Percentiles rank a stretch among this genome's conserved stretches.
Evolutionary conservation across 2,329 filamentous ascomycete genomes (phyloP).

Genomic region (Diaporthe sp.): DNA sequence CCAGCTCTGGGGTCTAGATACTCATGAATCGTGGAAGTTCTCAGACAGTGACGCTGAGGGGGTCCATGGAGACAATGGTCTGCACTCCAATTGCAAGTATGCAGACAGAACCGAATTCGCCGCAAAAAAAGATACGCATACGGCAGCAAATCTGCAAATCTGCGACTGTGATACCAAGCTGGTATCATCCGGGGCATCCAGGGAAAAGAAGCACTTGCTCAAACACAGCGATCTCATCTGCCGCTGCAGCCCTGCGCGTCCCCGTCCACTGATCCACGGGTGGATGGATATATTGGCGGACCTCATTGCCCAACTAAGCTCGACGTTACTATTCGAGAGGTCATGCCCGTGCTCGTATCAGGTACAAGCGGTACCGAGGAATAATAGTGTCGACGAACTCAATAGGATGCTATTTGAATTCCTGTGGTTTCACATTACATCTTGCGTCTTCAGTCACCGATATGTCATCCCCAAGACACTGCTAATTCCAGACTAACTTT

Average conservation of each 20-base stretch:
- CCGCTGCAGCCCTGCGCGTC: neutral
- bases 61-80: neutral
- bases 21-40: neutral
- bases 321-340: neutral
- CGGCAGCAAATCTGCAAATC: neutral
- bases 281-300: neutral
- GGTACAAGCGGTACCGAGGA: neutral
- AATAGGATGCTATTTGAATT: conserved; percentile 27
- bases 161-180: neutral
- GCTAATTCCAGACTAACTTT: conserved; percentile 18
- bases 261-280: neutral
- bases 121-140: neutral
- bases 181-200: neutral
- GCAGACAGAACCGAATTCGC: neutral
- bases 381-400: neutral
- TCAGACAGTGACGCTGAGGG: neutral
- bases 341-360: neutral
- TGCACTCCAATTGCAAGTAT: neutral
- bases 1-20: neutral
- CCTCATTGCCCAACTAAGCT: conserved; percentile 15
- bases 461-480: neutral
- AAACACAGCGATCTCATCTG: neutral
- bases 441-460: neutral
- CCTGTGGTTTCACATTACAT: conserved; percentile 25
- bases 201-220: neutral